These are phyloP conservation scores for Penicillium sp. DNA, from an alignment of 2,329 filamentous ascomycete species.

Conservation along the genomic window DNA sequence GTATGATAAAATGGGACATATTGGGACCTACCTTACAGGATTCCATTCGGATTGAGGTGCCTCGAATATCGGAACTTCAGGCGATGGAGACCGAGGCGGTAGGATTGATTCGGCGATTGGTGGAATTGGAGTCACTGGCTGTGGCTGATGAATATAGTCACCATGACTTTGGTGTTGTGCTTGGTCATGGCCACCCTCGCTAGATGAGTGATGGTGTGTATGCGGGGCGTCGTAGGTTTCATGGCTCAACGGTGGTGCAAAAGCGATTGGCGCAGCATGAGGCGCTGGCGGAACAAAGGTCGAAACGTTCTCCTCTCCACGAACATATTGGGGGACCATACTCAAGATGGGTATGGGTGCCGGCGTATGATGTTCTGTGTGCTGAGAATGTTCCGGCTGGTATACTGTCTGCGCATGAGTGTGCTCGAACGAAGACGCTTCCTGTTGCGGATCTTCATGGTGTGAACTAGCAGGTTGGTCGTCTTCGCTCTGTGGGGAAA, in stretches of 20 bases:
- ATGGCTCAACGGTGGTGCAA: constrained; percentile 13
- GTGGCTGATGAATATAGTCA: constrained; percentile 29
- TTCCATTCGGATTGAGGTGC: constrained; percentile 65
- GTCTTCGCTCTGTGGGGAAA: constrained; percentile 3
- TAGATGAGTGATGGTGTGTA: constrained; percentile 1
- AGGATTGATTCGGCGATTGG: constrained; percentile 42
- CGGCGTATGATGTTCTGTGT: not conserved
- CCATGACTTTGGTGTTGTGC: not conserved
- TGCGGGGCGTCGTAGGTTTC: constrained; percentile 10
- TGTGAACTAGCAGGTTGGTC: not conserved
- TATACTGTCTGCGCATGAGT: not conserved
- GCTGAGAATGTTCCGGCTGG: not conserved
- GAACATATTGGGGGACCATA: constrained; percentile 47
- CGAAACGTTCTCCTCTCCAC: constrained; percentile 45
- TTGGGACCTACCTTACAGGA: constrained; percentile 54
- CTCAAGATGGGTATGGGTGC: constrained; percentile 29
- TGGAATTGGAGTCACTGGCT: constrained; percentile 45
- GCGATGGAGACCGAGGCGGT: constrained; percentile 31
- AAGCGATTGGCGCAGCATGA: constrained; percentile 14
- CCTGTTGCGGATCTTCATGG: constrained; percentile 2
- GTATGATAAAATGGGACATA: constrained; percentile 12
- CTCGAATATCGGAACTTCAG: constrained; percentile 51
- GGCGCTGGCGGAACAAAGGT: constrained; percentile 29
- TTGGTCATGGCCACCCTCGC: not conserved
- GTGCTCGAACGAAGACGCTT: constrained; percentile 1